Evolutionary conservation across 805 yeast genomes (phyloP), one percentile per base, ranked within the genome.

Genomic region (Myxozyma udenii): DNA sequence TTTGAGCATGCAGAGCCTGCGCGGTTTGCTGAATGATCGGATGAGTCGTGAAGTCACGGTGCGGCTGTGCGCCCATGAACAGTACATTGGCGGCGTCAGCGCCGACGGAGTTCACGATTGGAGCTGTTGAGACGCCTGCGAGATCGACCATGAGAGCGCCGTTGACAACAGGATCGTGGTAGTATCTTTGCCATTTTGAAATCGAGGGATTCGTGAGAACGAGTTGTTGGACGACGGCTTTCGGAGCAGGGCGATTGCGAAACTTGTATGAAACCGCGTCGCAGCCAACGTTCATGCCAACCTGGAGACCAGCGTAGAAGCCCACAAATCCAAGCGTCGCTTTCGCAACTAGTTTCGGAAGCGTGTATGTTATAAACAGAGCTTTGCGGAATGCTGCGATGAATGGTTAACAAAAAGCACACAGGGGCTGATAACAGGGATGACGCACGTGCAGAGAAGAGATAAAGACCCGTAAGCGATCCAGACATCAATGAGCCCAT

Each of bases 161-260:
- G n/a, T 53, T 46, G 9, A 9, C 14, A 9, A 9, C 14, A 28
- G 33, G 33, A 14, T 53, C 53, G 19, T 39, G 48, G 26, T 30
- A 53, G 33, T 33, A 53, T n/a, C 54, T 38, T n/a, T 42, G 23
- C 57, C 57, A 53, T 19, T 45, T 45, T 4, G 54, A 25, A 35
- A 53, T 49, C 23, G 24, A 42, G 4, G 55, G 50, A 6, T 25
- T 25, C 19, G 41, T 28, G 14, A 32, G 44, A 5, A 53, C 43
- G 11, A 45, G 43, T 28, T 28, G 33, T 12, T 36, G 19, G 32
- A 53, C 21, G 12, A 53, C 57, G 7, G 50, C 46, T 12, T 35
- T 30, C 32, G 48, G 41, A 9, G 37, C 40, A 3, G 36, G 44
- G 9, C 54, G 46, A 16, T 40, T 23, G 32, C 23, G 43, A 18